Evolutionary conservation across 257 asterid genomes (phyloP).

Genomic region (Nicotiana attenuata): DNA sequence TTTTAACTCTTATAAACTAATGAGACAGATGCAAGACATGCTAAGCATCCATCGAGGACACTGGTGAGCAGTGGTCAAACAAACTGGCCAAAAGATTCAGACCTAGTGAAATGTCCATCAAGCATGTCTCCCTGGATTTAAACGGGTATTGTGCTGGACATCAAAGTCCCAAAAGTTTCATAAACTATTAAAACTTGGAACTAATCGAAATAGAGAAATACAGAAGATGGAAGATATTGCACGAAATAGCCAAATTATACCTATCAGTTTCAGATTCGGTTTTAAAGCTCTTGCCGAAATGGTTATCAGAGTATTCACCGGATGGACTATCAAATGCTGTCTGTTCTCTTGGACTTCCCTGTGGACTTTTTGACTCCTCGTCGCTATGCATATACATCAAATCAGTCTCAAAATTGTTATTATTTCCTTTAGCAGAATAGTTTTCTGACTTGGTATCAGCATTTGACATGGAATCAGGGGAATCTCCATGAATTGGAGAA

Average conservation of each 20-base stretch:
- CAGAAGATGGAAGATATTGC: conserved; percentile 8
- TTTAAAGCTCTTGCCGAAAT: conserved; percentile 58
- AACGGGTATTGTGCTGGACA: background rate
- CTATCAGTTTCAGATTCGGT: conserved; percentile 72
- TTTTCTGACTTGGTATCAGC: conserved; percentile 48
- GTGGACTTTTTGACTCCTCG: conserved; percentile 81
- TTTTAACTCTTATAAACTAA: background rate
- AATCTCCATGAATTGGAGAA: conserved; percentile 51
- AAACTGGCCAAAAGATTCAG: background rate
- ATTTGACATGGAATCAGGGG: conserved; percentile 57
- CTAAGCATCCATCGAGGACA: background rate
- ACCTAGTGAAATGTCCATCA: background rate
- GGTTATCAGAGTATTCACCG: conserved; percentile 53
- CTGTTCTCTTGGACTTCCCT: conserved; percentile 60
- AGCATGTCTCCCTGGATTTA: background rate
- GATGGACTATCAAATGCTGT: conserved; percentile 61
- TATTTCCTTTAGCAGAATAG: conserved; percentile 35
- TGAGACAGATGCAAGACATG: background rate
- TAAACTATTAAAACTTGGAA: background rate
- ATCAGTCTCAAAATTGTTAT: conserved; percentile 55
- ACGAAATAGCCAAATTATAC: conserved; percentile 28
- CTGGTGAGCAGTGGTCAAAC: background rate
- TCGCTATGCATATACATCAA: conserved; percentile 49
- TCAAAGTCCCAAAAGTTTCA: background rate
- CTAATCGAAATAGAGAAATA: conserved; percentile 6